Evolutionary conservation across 1,284 basidiomycete genomes (phyloP).

Genomic region (Marasmius tenuissimus): DNA sequence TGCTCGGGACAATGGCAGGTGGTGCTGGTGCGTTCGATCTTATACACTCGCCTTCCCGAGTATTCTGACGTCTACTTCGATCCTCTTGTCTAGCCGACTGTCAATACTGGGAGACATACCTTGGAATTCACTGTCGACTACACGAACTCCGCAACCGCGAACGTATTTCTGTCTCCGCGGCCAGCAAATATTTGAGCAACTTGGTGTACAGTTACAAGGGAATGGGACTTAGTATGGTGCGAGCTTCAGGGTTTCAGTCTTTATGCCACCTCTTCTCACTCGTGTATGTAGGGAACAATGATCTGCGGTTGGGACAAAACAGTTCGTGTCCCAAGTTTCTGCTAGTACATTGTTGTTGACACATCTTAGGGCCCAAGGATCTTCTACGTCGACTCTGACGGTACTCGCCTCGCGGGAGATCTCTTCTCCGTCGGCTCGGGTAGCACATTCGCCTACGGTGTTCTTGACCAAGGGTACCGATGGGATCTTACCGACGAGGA

Average conservation of each 20-base stretch:
- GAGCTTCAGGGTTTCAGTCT: conserved; percentile 20
- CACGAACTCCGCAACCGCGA: conserved; percentile 98
- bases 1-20: conserved; percentile 99
- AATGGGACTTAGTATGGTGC: conserved; percentile 97
- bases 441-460: conserved; percentile 98
- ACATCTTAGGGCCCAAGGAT: conserved; percentile 81
- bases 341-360: conserved; percentile 1
- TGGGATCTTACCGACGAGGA: conserved; percentile 96
- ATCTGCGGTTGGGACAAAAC: conserved; percentile 99
- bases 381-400: conserved; percentile 99
- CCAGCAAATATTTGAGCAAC: conserved; percentile 96
- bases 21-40: conserved; percentile 75
- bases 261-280: conserved; percentile 3
- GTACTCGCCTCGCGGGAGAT: conserved; percentile 93
- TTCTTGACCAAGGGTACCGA: conserved; percentile 93
- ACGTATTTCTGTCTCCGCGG: conserved; percentile 97
- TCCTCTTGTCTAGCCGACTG: conserved; percentile 67
- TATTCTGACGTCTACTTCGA: background rate
- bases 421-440: conserved; percentile 98
- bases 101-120: conserved; percentile 98
- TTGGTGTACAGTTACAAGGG: conserved; percentile 99
- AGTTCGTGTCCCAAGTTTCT: conserved; percentile 40
- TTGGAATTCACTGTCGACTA: conserved; percentile 96
- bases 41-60: background rate
- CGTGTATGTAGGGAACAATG: conserved; percentile 84